phyloP scores from a whole-genome alignment of 78 protist species.

The Thecamonas trahens region DNA sequence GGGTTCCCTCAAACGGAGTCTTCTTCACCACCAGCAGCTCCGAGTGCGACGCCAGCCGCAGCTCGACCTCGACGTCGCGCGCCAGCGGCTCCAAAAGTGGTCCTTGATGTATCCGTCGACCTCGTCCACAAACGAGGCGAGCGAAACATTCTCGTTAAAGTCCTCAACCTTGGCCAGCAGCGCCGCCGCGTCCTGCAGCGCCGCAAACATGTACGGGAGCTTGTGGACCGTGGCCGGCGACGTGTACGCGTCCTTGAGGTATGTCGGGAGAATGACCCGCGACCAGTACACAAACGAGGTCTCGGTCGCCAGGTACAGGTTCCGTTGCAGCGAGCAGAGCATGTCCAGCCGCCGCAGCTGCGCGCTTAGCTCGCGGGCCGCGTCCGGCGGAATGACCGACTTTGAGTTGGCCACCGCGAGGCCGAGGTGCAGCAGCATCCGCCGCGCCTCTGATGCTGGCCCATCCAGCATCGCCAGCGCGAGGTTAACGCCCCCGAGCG shows the following conservation, averaged over 20 bases:
- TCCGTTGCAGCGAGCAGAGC: neutral
- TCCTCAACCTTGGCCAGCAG: neutral
- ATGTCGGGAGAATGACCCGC: conserved; percentile 54
- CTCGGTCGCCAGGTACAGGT: conserved; percentile 52
- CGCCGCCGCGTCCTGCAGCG: conserved; percentile 44
- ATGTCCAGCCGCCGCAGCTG: conserved; percentile 17
- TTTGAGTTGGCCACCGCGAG: neutral
- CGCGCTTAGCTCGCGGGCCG: neutral
- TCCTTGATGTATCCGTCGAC: neutral
- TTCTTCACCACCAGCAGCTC: conserved; percentile 39
- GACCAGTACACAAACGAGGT: conserved; percentile 70
- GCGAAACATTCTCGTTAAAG: neutral
- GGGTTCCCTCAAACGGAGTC: conserved; percentile 52
- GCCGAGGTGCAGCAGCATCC: neutral
- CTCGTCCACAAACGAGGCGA: neutral
- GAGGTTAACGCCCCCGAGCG: neutral
- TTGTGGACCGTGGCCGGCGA: conserved; percentile 43
- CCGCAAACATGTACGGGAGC: conserved; percentile 51
- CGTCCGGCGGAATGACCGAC: neutral
- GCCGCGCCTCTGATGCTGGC: neutral
- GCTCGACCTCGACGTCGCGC: conserved; percentile 73
- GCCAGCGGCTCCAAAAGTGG: conserved; percentile 69
- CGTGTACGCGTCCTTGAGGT: conserved; percentile 39
- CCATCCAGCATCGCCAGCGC: neutral
- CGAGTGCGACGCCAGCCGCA: conserved; percentile 70